Base-by-base conservation (phyloP, 1,139 yeast species). In the Hansenula sp. region DNA sequence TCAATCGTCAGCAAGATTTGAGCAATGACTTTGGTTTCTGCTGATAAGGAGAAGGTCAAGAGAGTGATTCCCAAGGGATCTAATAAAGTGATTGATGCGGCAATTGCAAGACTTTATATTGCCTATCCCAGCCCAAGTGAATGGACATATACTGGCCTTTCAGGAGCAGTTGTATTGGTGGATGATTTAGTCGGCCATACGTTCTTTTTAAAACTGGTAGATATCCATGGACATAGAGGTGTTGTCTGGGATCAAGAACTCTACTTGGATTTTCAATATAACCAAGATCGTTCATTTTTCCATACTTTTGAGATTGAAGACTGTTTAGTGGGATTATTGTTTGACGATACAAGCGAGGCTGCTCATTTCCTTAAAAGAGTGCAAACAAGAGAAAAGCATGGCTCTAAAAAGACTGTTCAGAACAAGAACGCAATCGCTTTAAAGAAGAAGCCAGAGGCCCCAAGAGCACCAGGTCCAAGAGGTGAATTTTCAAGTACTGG, bases 181-280 rank as follows among this genome's bases (percentile, higher is more conserved):
- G 96, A 93, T 62, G 99, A 93, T 66, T 68, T 86, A 19, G 96
- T 93, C 9, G 98, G 99, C 4, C 93, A 91, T 65, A 89, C 97
- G 0, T 91, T 86, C 61, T 93, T 90, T 63, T 72, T 93, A 42
- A 93, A 93, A 62, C 62, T 93, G 46, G 95, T 93, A 11, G 99
- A 93, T 59, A 79, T 93, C 36, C 62, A 72, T 35, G 96, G 96
- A 11, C 78, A 79, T 50, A 71, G 87, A 35, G 98, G 98, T 17
- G 96, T 93, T 1, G 53, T 93, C 0, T 93, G 99, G 99, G 99
- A 93, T 63, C 99, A 93, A 63, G 99, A 93, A 63, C 66, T 93
- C 40, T 93, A 88, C 60, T 83, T 89, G 10, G 85, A 87, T 57
- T 90, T 93, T 62, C 84, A 83, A 52, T 93, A 93, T 65, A 79